These are phyloP conservation scores for Termitomyces sp. DNA, from an alignment of 768 basidiomycete species.

Conservation along the genomic window DNA sequence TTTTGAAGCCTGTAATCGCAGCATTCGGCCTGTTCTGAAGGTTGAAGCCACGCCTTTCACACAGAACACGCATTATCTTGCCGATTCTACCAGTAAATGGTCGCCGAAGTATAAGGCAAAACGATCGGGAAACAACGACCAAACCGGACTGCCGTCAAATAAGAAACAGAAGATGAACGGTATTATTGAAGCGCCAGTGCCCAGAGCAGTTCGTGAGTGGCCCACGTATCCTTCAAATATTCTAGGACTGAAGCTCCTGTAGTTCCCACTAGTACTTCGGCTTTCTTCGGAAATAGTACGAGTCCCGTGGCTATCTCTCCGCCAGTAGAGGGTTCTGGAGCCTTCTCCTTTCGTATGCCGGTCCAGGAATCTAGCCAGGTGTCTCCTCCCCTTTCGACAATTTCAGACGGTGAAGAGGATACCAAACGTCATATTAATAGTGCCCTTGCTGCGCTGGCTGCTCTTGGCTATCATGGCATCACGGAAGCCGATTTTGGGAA, in stretches of 20 bases:
- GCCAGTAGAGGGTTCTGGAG: neutral
- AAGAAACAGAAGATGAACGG: slow-evolving; percentile 4
- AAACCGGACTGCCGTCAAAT: neutral
- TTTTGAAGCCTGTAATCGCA: slow-evolving; percentile 12
- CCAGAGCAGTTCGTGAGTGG: neutral
- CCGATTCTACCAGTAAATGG: slow-evolving; percentile 28
- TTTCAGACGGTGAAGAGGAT: neutral
- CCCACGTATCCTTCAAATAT: neutral
- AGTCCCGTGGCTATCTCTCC: too few species aligned
- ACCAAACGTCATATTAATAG: neutral
- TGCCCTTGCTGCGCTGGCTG: slow-evolving; percentile 25
- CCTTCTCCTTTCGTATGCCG: neutral
- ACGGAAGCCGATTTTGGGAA: slow-evolving; percentile 27
- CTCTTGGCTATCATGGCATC: slow-evolving; percentile 25
- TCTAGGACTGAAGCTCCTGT: neutral
- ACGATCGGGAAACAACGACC: slow-evolving; percentile 15
- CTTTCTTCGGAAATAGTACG: neutral
- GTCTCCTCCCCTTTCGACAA: neutral
- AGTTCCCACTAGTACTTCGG: neutral
- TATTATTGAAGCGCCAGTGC: neutral
- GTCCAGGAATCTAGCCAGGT: neutral
- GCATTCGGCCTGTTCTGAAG: slow-evolving; percentile 26
- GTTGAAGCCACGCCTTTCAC: slow-evolving; percentile 39
- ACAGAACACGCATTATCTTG: slow-evolving; percentile 38
- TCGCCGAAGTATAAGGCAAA: slow-evolving; percentile 32